Base-by-base conservation (phyloP, 192 early-diverging fungal genomes). In the Coemansia sp. region DNA sequence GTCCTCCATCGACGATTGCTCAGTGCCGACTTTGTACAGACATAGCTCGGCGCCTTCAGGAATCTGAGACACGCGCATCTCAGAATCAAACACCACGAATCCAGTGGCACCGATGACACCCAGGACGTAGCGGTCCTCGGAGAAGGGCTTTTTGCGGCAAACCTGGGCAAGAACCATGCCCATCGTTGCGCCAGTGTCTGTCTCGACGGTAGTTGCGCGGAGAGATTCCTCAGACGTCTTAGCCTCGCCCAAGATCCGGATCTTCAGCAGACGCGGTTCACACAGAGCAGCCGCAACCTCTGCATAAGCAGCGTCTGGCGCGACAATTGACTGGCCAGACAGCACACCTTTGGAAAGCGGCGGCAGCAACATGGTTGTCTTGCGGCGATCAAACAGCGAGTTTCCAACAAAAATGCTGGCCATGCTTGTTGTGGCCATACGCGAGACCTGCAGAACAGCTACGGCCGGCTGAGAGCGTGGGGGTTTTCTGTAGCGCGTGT, bases 151-250 rank as follows among this genome's bases (percentile, higher is more conserved):
- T 70, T 97, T 97, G 37, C 82, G 76, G 67, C 96, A 98, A 44
- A 99, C 92, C 8, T 85, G 75, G 6, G 94, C 88, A 56, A 98
- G 89, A 15, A 96, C 90, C 52, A 91, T 89, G 23, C 85, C 85
- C 50, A 99, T 86, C 16, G 91, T 87, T 68, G 89, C 90, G 61
- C 87, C 85, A 11, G 86, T 76, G 48, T 86, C 72, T 11, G 94
- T 87, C 48, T 89, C 89, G 11, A 98, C 88, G 1, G 94, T 97
- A 1, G 95, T 98, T 0, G 95, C 95, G 44, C 93, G 93, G 65
- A 94, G 87, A 37, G 97, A 93, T 23, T 59, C 57, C 61, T 95
- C 71, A 18, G 75, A 69, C 0, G 77, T 67, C 44, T 61, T 40
- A 1, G 69, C 60, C 26, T 77, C 72, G 15, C 73, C 72, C 45